Conservation (phyloP, 2,329 filamentous ascomycete species). For the Tympanopsis confertula region DNA sequence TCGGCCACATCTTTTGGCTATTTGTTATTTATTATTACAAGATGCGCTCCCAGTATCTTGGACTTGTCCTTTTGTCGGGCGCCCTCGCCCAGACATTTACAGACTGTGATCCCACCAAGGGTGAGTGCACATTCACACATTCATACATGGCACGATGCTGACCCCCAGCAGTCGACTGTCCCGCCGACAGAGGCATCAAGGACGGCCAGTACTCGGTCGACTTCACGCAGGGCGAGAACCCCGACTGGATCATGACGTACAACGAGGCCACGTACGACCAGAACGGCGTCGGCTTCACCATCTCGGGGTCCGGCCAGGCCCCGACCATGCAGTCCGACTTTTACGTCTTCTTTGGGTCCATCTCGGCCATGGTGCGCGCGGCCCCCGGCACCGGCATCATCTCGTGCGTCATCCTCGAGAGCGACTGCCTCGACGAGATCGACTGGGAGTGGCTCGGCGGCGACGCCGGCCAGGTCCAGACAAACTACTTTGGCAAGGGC, state of each 20-base stretch:
- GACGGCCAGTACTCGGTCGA: neutral
- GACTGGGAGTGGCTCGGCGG: conserved; percentile 68
- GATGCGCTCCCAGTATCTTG: too few species aligned
- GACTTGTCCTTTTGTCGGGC: neutral
- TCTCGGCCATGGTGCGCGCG: conserved; percentile 53
- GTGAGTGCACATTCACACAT: neutral
- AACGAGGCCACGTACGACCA: neutral
- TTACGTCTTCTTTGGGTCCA: conserved; percentile 69
- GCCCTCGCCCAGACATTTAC: neutral
- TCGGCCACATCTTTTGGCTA: too few species aligned
- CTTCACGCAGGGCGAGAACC: neutral
- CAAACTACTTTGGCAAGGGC: conserved; percentile 55
- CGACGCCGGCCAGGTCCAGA: conserved; percentile 48
- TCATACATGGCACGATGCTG: too few species aligned
- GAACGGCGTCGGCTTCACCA: conserved; percentile 24
- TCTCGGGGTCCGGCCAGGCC: conserved; percentile 36
- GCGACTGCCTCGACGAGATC: conserved; percentile 61
- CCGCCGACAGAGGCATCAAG: neutral
- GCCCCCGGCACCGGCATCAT: conserved; percentile 60
- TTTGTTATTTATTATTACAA: too few species aligned
- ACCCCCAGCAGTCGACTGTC: neutral
- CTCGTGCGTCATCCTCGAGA: conserved; percentile 60
- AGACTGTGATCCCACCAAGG: neutral
- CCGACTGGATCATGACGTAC: neutral
- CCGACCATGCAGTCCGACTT: conserved; percentile 52